Base-by-base conservation (phyloP, 306 rosid genomes). In the Lathyrus sativus region DNA sequence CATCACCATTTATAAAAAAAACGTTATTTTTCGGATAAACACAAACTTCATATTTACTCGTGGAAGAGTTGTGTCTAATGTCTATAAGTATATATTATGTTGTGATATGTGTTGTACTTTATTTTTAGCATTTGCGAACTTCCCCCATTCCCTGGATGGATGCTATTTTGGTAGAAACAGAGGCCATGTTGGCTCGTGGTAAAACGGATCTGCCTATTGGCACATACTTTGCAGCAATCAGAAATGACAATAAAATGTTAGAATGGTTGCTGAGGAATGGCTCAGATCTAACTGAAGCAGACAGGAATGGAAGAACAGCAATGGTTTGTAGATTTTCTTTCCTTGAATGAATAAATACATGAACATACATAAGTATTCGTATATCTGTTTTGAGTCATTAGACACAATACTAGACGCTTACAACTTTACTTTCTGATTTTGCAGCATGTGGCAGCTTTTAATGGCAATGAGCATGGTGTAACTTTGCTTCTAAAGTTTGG, bases 391-490 rank as follows among this genome's bases (percentile, higher is more conserved):
- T 35, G 58, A 44, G n/a, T 60, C 39, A 46, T 42, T 39, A 43
- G 64, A 54, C 18, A 61, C 33, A 46, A 43, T 4, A 62, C 17
- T 15, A 39, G 65, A 48, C 9, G 1, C 67, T 73, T 65, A 62
- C 61, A 38, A n/a, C 58, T 17, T 65, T 28, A 3, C 24, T 64
- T 26, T 62, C 22, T 68, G 26, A 18, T 83, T 70, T 46, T 56
- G 79, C 88, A 89, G 96, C 87, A 85, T 73, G 78, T 85, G 60
- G 88, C 96, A 37, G 85, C 85, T 78, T 77, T 81, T 26, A 86
- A 69, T 38, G 96, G 96, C 77, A 71, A 73, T 44, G 70, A 61
- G 67, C 61, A 65, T 29, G 87, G 90, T 76, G 81, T 79, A 48
- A 54, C 57, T 76, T 75, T 83, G 54, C 96, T 89, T 57, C 50